Percentiles rank a stretch among this genome's conserved stretches.
These are phyloP conservation scores for Kwoniella newhampshirensis DNA, from an alignment of 768 basidiomycete genomes.

Conservation along the genomic window DNA sequence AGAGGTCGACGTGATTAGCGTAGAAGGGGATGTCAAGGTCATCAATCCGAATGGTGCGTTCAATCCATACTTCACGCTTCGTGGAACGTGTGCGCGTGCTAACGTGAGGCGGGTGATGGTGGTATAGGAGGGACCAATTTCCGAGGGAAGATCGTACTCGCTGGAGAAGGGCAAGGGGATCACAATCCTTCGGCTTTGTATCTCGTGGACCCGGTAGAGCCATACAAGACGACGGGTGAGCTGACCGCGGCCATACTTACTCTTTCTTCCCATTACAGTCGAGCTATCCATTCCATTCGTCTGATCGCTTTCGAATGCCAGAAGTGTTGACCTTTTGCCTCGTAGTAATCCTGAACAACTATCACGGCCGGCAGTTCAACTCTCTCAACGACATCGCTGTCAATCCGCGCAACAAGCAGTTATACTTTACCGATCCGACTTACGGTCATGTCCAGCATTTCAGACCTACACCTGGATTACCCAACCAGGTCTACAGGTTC, in stretches of 20 bases:
- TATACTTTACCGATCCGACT: conserved; percentile 75
- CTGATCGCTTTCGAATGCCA: conserved; percentile 18
- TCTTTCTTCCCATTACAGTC: conserved; percentile 6
- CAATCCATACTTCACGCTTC: conserved; percentile 9
- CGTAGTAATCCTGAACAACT: conserved; percentile 66
- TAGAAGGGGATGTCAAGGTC: conserved; percentile 15
- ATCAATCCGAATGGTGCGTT: conserved; percentile 57
- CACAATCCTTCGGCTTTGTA: conserved; percentile 63
- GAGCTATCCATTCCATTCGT: too few relatives aligned
- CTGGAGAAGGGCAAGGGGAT: conserved; percentile 66
- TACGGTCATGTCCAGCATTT: conserved; percentile 66
- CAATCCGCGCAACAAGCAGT: conserved; percentile 64
- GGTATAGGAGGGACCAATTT: conserved; percentile 57
- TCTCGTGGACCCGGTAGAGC: conserved; percentile 65
- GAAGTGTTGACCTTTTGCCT: too few relatives aligned
- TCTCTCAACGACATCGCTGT: conserved; percentile 77
- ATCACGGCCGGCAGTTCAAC: conserved; percentile 76
- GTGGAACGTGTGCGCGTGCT: not conserved
- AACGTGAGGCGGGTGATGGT: not conserved
- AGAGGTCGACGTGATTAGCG: conserved; percentile 26
- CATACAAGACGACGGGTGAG: conserved; percentile 63
- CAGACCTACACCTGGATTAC: conserved; percentile 66
- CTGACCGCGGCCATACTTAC: conserved; percentile 6
- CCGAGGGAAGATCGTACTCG: conserved; percentile 62
- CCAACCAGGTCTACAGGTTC: conserved; percentile 75